phyloP scores from a whole-genome alignment of 345 rosid species.

The Capsella bursapastoris region DNA sequence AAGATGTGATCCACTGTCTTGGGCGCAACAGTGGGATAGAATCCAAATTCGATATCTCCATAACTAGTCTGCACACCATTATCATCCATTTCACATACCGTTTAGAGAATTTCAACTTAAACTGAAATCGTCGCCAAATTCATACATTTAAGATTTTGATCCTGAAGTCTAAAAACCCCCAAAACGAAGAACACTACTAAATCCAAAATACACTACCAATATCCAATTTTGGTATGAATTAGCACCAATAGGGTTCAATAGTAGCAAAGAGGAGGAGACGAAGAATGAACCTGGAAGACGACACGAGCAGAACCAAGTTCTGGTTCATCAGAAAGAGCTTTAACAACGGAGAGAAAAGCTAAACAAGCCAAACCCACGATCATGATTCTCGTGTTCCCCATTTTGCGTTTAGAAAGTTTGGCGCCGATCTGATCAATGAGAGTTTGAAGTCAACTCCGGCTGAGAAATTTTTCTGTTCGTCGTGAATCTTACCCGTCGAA shows the following conservation, averaged over 20 bases:
- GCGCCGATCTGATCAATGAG: slow-evolving; percentile 44
- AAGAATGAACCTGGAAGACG: slow-evolving; percentile 73
- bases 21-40: slow-evolving; percentile 88
- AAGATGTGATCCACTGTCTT: slow-evolving; percentile 85
- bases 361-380: slow-evolving; percentile 38
- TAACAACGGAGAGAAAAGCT: slow-evolving; percentile 40
- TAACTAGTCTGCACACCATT: slow-evolving; percentile 64
- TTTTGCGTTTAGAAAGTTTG: slow-evolving; percentile 20
- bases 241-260: neutral
- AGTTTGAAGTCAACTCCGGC: slow-evolving; percentile 34
- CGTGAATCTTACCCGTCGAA: slow-evolving; percentile 27
- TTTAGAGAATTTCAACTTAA: neutral
- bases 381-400: slow-evolving; percentile 37
- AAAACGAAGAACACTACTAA: neutral
- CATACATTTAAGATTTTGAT: slow-evolving; percentile 5
- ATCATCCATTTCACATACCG: neutral
- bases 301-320: slow-evolving; percentile 86
- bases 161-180: neutral
- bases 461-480: slow-evolving; percentile 3
- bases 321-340: slow-evolving; percentile 58
- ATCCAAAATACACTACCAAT: neutral
- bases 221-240: neutral
- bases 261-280: slow-evolving; percentile 8
- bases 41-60: slow-evolving; percentile 94
- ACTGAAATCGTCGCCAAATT: neutral